Base-by-base conservation (phyloP, 139 green algal species). In the Picochlorum sp. region DNA sequence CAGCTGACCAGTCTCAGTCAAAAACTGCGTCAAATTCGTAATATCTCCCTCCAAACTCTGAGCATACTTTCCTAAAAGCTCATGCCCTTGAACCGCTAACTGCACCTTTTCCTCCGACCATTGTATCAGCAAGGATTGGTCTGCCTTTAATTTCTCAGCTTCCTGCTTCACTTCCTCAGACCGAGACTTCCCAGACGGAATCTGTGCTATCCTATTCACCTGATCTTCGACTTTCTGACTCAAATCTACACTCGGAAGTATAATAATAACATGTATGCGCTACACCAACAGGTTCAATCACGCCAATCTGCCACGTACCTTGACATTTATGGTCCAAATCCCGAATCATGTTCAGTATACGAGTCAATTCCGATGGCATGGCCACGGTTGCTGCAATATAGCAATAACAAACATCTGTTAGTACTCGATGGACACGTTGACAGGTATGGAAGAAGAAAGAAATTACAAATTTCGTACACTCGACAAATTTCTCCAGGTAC, bases 31-130 rank as follows among this genome's bases (percentile, higher is more conserved):
- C 15, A 89, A 69, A 46, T 73, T 71, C n/a, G 77, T 66, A 30
- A 87, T 69, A 37, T 86, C 75, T n/a, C 64, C 62, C 20, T 90
- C 81, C 24, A 89, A 66, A 34, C 86, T 69, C 7, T 61, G 28
- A 11, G 79, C 47, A 57, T 93, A 80, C 65, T 73, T 72, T 26
- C 87, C 76, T 49, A 95, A 46, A 52, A 94, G 71, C 44, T 91
- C 82, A 38, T 84, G 14, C 69, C 82, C 54, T 85, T 77, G 67
- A 30, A 62, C 51, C 15, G 80, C 80, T 61, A 86, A 68, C 41
- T 71, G 64, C 50, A 83, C 72, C 63, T 92, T 92, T 71, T 95
- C 88, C 54, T 93, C 86, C 4, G 74, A 73, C 61, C 85, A 90
- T 72, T 93, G 86, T 28, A 84, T 64, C 44, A 93, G 71, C 64